Conservation (phyloP, 2,329 filamentous ascomycete genomes). For the Claviceps digitariae region DNA sequence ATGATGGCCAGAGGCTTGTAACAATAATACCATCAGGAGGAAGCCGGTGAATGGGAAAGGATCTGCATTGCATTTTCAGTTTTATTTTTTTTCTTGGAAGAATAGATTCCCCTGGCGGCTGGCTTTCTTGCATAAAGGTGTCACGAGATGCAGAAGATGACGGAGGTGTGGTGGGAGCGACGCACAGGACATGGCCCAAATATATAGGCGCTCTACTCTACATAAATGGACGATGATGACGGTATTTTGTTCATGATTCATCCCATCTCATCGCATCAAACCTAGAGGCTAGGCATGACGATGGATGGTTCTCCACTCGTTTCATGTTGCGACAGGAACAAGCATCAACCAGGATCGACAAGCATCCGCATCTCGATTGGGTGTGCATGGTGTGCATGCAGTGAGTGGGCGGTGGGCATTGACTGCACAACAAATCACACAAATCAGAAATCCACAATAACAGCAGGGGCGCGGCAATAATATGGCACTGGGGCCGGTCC, state of each 20-base stretch:
- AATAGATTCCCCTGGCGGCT: conserved; percentile 1
- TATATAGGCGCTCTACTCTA: background rate
- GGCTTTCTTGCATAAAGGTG: background rate
- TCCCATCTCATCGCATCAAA: too few relatives aligned
- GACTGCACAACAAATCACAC: too few relatives aligned
- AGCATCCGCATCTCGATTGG: background rate
- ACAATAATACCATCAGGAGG: background rate
- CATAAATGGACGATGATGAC: background rate
- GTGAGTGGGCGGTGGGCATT: too few relatives aligned
- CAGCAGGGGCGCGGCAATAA: background rate
- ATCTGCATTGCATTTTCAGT: background rate
- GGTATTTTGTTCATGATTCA: background rate
- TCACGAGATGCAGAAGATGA: background rate
- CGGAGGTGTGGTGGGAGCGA: background rate
- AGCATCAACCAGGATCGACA: background rate
- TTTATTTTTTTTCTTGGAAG: background rate
- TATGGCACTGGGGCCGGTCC: background rate
- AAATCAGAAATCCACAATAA: background rate
- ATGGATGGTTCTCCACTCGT: background rate
- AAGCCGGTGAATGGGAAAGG: background rate
- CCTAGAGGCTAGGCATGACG: background rate
- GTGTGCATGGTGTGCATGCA: too few relatives aligned
- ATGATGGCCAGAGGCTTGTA: background rate
- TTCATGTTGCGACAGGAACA: background rate
- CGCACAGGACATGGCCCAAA: background rate